Conservation (phyloP, 805 yeast species). For the Yarrowia sp. region DNA sequence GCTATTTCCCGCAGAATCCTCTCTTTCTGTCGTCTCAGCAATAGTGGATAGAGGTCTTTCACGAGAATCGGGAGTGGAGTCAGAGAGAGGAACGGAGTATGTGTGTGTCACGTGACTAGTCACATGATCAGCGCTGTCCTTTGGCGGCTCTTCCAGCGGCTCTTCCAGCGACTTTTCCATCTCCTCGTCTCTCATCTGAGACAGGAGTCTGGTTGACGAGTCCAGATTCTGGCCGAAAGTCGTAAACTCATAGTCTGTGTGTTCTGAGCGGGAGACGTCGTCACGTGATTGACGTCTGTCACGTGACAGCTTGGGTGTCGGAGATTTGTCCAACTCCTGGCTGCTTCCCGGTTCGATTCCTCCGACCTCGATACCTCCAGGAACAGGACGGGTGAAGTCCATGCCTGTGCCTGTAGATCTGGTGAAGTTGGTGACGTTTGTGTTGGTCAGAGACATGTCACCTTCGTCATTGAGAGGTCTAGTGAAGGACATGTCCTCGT, state of each 20-base stretch:
- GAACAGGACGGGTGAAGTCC: constrained; percentile 30
- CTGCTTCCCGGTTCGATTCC: background rate
- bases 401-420: background rate
- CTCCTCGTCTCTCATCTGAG: background rate
- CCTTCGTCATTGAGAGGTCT: background rate
- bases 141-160: constrained; percentile 12
- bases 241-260: constrained; percentile 19
- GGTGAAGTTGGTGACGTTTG: background rate
- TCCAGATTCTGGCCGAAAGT: constrained; percentile 12
- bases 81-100: background rate
- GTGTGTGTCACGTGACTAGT: background rate
- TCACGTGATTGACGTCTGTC: background rate
- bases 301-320: background rate
- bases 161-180: constrained; percentile 15
- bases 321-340: too few relatives aligned
- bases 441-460: constrained; percentile 3
- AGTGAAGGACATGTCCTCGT: background rate
- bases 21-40: constrained; percentile 8
- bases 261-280: background rate
- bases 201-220: constrained; percentile 1
- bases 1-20: background rate
- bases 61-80: background rate
- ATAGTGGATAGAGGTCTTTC: constrained; percentile 12
- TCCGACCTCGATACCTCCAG: constrained; percentile 10
- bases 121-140: background rate